Percentiles rank a stretch among this genome's conserved stretches.
These are phyloP conservation scores for Aureobasidium sp. DNA, from an alignment of 2,329 filamentous ascomycete genomes.

Conservation along the genomic window DNA sequence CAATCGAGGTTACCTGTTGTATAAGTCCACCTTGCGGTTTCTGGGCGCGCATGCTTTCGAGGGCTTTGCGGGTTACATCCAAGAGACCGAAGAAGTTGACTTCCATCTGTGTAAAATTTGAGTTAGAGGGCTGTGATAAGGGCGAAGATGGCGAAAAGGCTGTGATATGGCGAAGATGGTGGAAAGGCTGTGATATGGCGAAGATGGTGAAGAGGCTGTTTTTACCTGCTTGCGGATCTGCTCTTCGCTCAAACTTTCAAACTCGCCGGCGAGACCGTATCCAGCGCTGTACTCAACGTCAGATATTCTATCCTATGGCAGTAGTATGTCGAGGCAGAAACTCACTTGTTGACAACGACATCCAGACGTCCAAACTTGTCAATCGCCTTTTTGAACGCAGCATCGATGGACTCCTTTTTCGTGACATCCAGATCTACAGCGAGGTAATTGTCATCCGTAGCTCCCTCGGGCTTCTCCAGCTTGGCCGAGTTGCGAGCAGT, in stretches of 20 bases:
- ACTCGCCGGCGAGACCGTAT: conserved; percentile 47
- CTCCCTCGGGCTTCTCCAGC: conserved; percentile 32
- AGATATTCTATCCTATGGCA: not conserved
- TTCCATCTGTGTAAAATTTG: conserved; percentile 41
- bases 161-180: too few species aligned
- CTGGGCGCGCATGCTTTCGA: conserved; percentile 39
- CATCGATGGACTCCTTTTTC: conserved; percentile 36
- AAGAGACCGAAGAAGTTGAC: conserved; percentile 55
- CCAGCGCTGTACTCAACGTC: conserved; percentile 36
- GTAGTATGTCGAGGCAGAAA: not conserved
- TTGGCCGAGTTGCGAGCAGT: conserved; percentile 42
- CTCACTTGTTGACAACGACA: conserved; percentile 51
- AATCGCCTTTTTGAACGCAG: conserved; percentile 39
- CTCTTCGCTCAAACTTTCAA: conserved; percentile 46
- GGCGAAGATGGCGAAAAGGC: too few species aligned
- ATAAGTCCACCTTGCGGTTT: conserved; percentile 47
- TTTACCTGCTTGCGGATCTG: conserved; percentile 36
- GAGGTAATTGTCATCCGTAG: conserved; percentile 43
- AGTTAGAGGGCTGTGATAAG: not conserved
- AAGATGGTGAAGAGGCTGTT: not conserved
- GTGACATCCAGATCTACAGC: conserved; percentile 49
- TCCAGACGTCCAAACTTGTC: conserved; percentile 50
- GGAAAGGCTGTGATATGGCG: too few species aligned
- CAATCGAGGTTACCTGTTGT: conserved; percentile 50
- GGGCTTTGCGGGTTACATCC: conserved; percentile 43